These are phyloP conservation scores for Podospora bellae-mahoneyi DNA, from an alignment of 495 filamentous ascomycete genomes.

Conservation along the genomic window DNA sequence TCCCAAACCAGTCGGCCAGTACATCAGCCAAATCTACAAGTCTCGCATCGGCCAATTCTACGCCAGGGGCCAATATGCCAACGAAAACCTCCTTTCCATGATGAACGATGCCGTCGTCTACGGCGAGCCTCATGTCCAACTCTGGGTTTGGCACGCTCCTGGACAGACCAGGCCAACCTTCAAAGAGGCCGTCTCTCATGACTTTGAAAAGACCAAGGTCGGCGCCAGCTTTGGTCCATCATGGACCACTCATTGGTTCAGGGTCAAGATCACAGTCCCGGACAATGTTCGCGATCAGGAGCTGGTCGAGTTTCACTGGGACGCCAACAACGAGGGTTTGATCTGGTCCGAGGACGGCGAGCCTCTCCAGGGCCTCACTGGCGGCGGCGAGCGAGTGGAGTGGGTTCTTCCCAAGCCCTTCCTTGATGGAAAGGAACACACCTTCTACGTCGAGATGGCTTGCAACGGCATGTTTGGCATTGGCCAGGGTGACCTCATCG, in stretches of 20 bases:
- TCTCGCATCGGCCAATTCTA: conserved; percentile 81
- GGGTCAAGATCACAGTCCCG: conserved; percentile 73
- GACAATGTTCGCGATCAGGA: conserved; percentile 64
- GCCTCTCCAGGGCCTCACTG: conserved; percentile 87
- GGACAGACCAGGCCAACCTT: conserved; percentile 79
- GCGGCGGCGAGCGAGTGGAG: conserved; percentile 82
- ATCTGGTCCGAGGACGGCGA: conserved; percentile 86
- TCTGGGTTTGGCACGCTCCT: conserved; percentile 83
- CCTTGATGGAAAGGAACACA: conserved; percentile 80
- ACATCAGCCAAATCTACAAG: conserved; percentile 83
- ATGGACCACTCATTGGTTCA: conserved; percentile 99
- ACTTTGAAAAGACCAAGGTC: conserved; percentile 71
- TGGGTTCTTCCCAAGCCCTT: conserved; percentile 83
- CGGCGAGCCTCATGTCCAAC: conserved; percentile 72
- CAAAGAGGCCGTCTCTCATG: conserved; percentile 75
- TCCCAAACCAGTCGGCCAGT: conserved; percentile 62
- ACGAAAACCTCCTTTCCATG: conserved; percentile 73
- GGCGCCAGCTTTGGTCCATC: conserved; percentile 85
- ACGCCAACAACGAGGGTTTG: conserved; percentile 85
- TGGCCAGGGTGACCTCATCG: conserved; percentile 76
- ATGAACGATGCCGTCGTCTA: conserved; percentile 70
- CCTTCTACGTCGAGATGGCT: conserved; percentile 95
- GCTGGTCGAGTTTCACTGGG: conserved; percentile 91
- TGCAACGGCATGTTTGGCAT: conserved; percentile 99
- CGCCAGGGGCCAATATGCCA: conserved; percentile 72